These are phyloP conservation scores for Draba incana DNA, from an alignment of 345 rosid genomes.

Conservation along the genomic window DNA sequence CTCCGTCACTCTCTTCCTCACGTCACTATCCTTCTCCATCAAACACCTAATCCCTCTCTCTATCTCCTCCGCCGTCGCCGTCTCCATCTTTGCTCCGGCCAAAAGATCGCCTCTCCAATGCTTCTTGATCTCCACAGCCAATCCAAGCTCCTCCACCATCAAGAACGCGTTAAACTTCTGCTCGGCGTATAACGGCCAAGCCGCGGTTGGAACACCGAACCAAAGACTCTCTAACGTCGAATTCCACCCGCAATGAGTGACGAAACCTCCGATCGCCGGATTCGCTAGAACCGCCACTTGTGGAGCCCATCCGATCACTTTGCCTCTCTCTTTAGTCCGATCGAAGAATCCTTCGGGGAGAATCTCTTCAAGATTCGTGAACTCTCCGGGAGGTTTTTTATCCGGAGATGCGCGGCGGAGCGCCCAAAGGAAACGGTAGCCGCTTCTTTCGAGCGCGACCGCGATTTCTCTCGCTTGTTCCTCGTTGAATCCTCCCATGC, in stretches of 20 bases:
- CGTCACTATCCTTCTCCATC: slow-evolving; percentile 42
- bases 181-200: slow-evolving; percentile 52
- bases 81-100: not conserved
- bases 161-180: slow-evolving; percentile 58
- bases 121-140: slow-evolving; percentile 46
- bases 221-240: slow-evolving; percentile 57
- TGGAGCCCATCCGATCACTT: slow-evolving; percentile 58
- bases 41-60: slow-evolving; percentile 41
- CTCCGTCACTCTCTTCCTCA: slow-evolving; percentile 41
- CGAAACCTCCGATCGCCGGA: slow-evolving; percentile 50
- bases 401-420: slow-evolving; percentile 30
- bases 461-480: slow-evolving; percentile 55
- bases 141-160: slow-evolving; percentile 47
- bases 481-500: slow-evolving; percentile 52
- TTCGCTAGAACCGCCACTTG: slow-evolving; percentile 47
- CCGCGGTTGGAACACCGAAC: slow-evolving; percentile 53
- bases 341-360: slow-evolving; percentile 50
- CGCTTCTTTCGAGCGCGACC: slow-evolving; percentile 44
- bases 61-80: slow-evolving; percentile 39
- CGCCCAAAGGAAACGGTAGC: slow-evolving; percentile 56
- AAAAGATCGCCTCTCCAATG: slow-evolving; percentile 28
- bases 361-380: slow-evolving; percentile 12
- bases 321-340: slow-evolving; percentile 41
- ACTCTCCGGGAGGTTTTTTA: slow-evolving; percentile 28
- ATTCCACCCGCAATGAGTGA: slow-evolving; percentile 68